Evolutionary conservation across 2,329 filamentous ascomycete species (phyloP), one percentile per base, ranked within the genome.

Genomic region (Didymella sp.): DNA sequence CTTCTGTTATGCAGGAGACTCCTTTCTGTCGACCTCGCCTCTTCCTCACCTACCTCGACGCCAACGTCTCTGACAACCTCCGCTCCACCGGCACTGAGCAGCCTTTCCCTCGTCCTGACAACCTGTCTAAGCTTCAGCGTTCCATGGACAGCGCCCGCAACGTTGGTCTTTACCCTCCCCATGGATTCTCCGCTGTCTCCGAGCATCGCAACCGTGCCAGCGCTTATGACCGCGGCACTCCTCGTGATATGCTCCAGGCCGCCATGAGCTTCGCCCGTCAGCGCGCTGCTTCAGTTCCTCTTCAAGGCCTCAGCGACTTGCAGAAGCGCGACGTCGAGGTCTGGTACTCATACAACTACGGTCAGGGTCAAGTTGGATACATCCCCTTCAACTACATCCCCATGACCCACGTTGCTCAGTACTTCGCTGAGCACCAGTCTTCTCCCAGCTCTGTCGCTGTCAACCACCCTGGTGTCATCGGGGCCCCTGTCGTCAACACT

Each of bases 1-100:
- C 92, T 35, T 94, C 92, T 0, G 92, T 99, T 27, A 97, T 98
- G 92, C 82, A 94, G 0, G 93, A 98, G 77, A 85, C 87, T 11
- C 82, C 86, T 0, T 87, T 89, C 49, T 96, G 92, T 69, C 88
- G 92, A 0, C 95, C 95, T 0, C 96, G 96, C 37, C 51, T 76
- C 5, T 88, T 84, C 75, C 78, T 81, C 59, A 82, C 84, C 37
- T 72, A 77, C 21, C 73, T 71, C 28, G 79, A 80, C 8, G 78
- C 80, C 48, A 4, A 81, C 78, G 2, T 74, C 75, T 57, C 80
- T 35, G 44, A 58, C 21, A 60, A 62, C 24, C 40, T 63, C 25
- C 62, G 63, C 78, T 71, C 86, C 52, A 84, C 87, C 49, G 91
- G 92, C 2, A 79, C 85, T 28, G 91, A 96, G 75, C 88, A 92